Conservation (phyloP, 2,329 filamentous ascomycete genomes). For the Dactylellina sp. region DNA sequence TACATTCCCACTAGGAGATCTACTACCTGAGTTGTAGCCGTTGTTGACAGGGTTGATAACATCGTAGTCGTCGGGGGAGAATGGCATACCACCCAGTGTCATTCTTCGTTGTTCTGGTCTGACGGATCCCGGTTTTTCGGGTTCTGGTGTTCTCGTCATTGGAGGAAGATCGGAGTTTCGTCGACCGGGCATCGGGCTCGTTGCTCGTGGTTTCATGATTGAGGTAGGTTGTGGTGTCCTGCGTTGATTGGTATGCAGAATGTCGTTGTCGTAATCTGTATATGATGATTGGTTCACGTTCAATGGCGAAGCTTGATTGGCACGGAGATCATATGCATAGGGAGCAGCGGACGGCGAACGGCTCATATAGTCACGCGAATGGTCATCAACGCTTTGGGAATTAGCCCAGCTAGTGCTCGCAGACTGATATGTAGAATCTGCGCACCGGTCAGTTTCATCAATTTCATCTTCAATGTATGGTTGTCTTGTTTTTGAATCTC, state of each 20-base stretch:
- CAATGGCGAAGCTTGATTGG: conserved; percentile 25
- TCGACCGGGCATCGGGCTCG: conserved; percentile 46
- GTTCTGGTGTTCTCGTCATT: conserved; percentile 30
- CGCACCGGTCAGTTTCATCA: conserved; percentile 56
- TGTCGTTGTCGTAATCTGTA: conserved; percentile 23
- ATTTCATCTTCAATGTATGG: conserved; percentile 57
- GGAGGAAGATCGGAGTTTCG: conserved; percentile 47
- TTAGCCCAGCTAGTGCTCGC: conserved; percentile 45
- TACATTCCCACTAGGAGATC: conserved; percentile 51
- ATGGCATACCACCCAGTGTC: conserved; percentile 59
- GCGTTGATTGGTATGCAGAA: background rate
- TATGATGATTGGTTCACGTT: conserved; percentile 40
- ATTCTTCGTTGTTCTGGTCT: conserved; percentile 42
- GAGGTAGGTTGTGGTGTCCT: conserved; percentile 11
- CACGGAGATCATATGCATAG: conserved; percentile 33
- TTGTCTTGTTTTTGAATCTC: conserved; percentile 54
- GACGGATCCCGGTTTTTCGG: conserved; percentile 28
- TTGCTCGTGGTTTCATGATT: conserved; percentile 45
- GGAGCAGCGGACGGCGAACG: conserved; percentile 21
- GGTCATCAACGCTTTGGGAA: conserved; percentile 45
- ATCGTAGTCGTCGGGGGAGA: conserved; percentile 60
- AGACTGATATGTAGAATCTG: conserved; percentile 55
- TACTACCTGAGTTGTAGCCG: conserved; percentile 21
- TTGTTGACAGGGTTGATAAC: conserved; percentile 59
- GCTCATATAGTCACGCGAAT: conserved; percentile 52